Percentiles rank a stretch among this genome's conserved stretches.
Conservation (phyloP, 1,284 basidiomycete species). For the Tilletia walkeri region DNA sequence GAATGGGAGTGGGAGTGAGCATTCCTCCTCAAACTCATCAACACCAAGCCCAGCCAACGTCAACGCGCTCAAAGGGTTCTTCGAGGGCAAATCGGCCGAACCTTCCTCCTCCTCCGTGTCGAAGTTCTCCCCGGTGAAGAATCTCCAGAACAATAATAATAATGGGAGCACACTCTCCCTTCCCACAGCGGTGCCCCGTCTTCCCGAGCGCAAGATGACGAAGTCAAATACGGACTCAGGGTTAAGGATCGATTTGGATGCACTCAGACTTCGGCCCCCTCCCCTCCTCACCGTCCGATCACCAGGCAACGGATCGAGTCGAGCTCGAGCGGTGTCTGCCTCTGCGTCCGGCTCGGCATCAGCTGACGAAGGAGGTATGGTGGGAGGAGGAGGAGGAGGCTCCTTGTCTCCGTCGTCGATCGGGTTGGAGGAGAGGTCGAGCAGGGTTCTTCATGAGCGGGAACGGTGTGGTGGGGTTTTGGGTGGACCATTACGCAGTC, state of each 20-base stretch:
- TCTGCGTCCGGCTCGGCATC: neutral
- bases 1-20: no score
- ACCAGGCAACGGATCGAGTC: neutral
- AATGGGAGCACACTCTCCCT: neutral
- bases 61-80: slow-evolving; percentile 3
- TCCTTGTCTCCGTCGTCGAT: no score
- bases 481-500: neutral
- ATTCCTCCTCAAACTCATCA: no score
- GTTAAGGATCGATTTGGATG: no score
- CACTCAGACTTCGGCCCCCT: no score
- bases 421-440: no score
- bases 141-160: no score
- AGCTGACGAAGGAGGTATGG: no score
- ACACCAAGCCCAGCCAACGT: neutral
- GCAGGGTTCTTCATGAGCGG: neutral
- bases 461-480: neutral
- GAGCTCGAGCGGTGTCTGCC: neutral
- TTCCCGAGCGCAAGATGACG: neutral
- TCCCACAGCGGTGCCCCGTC: neutral
- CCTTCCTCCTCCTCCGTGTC: no score
- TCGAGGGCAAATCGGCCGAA: neutral
- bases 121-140: no score
- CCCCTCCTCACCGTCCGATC: no score
- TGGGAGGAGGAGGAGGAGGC: no score
- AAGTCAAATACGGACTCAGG: slow-evolving; percentile 7